Evolutionary conservation across 345 rosid species (phyloP), one percentile per base, ranked within the genome.

Genomic region (Geranium rotundifolium): DNA sequence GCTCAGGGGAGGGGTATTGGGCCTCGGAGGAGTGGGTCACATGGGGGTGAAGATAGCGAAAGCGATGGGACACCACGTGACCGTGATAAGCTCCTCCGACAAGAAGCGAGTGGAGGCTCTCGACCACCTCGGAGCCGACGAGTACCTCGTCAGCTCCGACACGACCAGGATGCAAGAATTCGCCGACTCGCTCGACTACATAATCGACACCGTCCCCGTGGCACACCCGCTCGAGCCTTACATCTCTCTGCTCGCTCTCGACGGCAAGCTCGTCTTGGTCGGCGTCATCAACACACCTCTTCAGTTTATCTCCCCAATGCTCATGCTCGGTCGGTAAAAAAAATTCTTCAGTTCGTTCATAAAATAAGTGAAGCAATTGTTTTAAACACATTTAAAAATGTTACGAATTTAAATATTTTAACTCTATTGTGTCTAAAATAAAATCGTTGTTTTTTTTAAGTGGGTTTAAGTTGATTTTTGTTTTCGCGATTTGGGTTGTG

Each of bases 21-120:
- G 98, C 60, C 82, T 92, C 56, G 97, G 98, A 65, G 98, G 98
- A 65, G 98, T 87, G 2, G 98, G 98, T 1, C 98, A 92, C 79
- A 87, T 92, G 95, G 98, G 97, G 27, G 96, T 92, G 81, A 83
- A 79, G 67, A 87, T 92, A 60, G 96, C 98, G 1, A 92, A 92
- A 72, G 95, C 96, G 64, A 84, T 85, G 93, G 97, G 95, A 61
- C 98, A 92, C 73, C 96, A 86, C 65, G 85, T 92, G 8, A 92
- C 95, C 0, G 97, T 92, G 62, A 87, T 92, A 13, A 92, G 97
- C 84, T 92, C 98, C 55, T 89, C 98, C 14, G 84, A 87, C 54
- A 89, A 82, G 87, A 92, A 92, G 72, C 81, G 72, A 75, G 71
- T 58, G 65, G 98, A 92, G 79, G 96, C 97, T 6, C 17, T 92